Base-by-base conservation (phyloP, 768 basidiomycete genomes). In the Leucosporidium yakuticum region DNA sequence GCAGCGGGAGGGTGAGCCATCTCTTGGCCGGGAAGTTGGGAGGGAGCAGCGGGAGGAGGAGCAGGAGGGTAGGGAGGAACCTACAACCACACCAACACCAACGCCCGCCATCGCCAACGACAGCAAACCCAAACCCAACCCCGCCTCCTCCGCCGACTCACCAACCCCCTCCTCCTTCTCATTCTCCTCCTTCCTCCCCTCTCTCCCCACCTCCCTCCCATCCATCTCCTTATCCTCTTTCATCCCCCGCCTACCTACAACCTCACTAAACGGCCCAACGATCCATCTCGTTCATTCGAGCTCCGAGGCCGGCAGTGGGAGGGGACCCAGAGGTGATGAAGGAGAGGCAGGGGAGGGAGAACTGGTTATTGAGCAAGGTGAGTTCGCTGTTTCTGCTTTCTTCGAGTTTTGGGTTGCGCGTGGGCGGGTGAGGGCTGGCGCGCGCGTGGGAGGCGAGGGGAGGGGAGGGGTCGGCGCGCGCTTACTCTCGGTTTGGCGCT, bases 301-400 rank as follows among this genome's bases (percentile, higher is more conserved):
- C 25, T 23, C 47, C 15, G 39, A 49, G 36, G 11, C 19, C 25
- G n/a, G 17, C 27, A 29, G 20, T 29, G 31, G 23, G 4, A 1
- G 25, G 15, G 61, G 32, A 53, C n/a, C 49, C 6, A 17, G 49
- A 19, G 49, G n/a, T 5, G 7, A 6, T 5, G 49, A 7, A 44
- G 39, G 39, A 44, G 39, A 12, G 17, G 39, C 11, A 15, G 39
- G 34, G 34, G 34, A 36, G 19, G 44, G 60, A 63, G 64, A 68
- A 25, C 20, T 72, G 12, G 21, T 59, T 36, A 61, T 72, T 4
- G 70, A 72, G n/a, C 29, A 72, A 60, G 70, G 67, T 69, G 36
- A 36, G 68, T 50, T 21, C 47, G 47, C 14, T 21, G 47, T 63
- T 50, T 39, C 50, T 48, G 8, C 4, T 62, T 5, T 48, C 31